Conservation (phyloP, 2,329 filamentous ascomycete genomes). For the Trichothecium roseum region DNA sequence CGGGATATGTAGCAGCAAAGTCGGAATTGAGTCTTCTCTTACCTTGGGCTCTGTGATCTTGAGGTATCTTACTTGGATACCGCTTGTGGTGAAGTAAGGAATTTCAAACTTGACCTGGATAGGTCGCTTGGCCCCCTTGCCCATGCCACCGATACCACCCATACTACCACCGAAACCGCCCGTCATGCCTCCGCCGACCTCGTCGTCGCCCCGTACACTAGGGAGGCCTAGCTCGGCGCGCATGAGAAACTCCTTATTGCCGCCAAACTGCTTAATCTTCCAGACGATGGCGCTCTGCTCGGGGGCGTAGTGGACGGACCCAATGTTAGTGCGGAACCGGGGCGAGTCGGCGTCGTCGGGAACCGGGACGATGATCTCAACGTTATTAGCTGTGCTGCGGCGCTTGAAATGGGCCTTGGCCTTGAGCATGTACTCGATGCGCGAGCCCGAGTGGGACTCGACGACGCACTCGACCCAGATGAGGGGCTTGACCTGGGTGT, state of each 20-base stretch:
- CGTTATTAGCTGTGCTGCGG: constrained; percentile 94
- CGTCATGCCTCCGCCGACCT: constrained; percentile 94
- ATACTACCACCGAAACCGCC: constrained; percentile 94
- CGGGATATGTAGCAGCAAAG: constrained; percentile 2
- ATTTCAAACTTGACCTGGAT: constrained; percentile 99
- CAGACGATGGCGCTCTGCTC: constrained; percentile 97
- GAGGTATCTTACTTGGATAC: constrained; percentile 94
- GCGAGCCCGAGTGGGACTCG: constrained; percentile 86
- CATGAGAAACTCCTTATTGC: constrained; percentile 98
- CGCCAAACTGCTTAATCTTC: constrained; percentile 99
- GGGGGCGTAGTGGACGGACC: constrained; percentile 92
- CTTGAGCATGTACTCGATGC: constrained; percentile 99
- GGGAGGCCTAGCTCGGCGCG: constrained; percentile 89
- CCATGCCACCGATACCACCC: constrained; percentile 69
- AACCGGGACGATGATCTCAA: constrained; percentile 94
- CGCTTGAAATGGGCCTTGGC: constrained; percentile 97
- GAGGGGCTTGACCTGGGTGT: constrained; percentile 95
- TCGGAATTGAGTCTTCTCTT: constrained; percentile 21
- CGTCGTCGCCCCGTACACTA: constrained; percentile 88
- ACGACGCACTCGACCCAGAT: constrained; percentile 99
- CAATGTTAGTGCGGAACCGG: constrained; percentile 94
- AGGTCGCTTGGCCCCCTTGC: constrained; percentile 82
- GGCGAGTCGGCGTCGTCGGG: constrained; percentile 95
- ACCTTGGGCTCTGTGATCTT: constrained; percentile 99
- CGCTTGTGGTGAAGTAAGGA: constrained; percentile 99